phyloP scores from a whole-genome alignment of 2,329 filamentous ascomycete genomes.

The Allantophomopsis cytisporea region DNA sequence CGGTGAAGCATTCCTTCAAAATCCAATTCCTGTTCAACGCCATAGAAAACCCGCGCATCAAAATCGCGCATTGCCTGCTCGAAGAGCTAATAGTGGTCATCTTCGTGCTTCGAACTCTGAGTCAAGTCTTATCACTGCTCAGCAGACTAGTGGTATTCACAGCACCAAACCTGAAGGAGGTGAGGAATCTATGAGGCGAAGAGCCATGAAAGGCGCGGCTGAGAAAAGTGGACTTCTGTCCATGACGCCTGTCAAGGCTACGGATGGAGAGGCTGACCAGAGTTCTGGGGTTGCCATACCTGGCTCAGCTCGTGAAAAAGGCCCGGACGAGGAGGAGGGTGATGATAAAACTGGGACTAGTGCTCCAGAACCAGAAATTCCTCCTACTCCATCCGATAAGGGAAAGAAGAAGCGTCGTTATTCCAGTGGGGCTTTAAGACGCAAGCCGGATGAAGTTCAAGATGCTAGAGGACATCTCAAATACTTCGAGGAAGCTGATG shows the following conservation, averaged over 20 bases:
- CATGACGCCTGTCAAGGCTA: conserved; percentile 4
- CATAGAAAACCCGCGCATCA: conserved; percentile 52
- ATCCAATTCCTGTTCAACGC: conserved; percentile 68
- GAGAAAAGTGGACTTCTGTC: conserved; percentile 6
- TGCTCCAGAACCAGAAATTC: conserved; percentile 45
- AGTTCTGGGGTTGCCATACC: conserved; percentile 3
- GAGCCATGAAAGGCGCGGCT: conserved; percentile 14
- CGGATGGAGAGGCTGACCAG: conserved; percentile 5
- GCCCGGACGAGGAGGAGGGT: conserved; percentile 18
- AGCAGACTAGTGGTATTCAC: conserved; percentile 5
- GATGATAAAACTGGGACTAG: conserved; percentile 42
- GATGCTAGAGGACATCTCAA: conserved; percentile 66
- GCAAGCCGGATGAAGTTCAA: conserved; percentile 59
- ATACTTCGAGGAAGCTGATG: conserved; percentile 82
- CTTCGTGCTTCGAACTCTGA: conserved; percentile 17
- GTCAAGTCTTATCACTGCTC: conserved; percentile 14
- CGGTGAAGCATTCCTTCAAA: conserved; percentile 79
- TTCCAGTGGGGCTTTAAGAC: conserved; percentile 71
- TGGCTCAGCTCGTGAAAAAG: conserved; percentile 7
- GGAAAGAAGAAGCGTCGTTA: conserved; percentile 53
- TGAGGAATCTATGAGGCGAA: conserved; percentile 20
- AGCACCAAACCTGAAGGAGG: conserved; percentile 23
- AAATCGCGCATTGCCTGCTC: conserved; percentile 46
- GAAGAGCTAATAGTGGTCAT: conserved; percentile 26
- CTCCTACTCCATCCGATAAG: conserved; percentile 1